phyloP scores from a whole-genome alignment of 495 filamentous ascomycete species.

The Penicillium waksmanii region DNA sequence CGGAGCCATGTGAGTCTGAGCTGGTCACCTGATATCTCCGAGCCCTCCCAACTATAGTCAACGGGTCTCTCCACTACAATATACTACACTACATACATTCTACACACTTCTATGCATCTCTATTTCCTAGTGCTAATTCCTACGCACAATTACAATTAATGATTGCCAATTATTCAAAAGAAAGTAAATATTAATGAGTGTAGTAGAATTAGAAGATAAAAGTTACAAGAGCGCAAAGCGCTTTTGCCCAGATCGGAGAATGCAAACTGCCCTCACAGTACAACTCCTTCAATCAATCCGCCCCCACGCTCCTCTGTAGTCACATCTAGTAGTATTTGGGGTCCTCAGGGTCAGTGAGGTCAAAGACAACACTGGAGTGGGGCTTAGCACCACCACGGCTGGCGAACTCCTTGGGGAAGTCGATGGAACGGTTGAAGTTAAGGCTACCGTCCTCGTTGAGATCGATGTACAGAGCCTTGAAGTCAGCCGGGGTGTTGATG shows the following conservation, averaged over 20 bases:
- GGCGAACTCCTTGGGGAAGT: constrained; percentile 56
- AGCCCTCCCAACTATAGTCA: too few relatives aligned
- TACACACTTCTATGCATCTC: too few relatives aligned
- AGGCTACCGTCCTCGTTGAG: constrained; percentile 57
- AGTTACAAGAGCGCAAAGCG: not conserved
- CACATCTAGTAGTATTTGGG: constrained; percentile 42
- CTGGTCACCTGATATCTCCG: too few relatives aligned
- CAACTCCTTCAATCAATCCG: constrained; percentile 1
- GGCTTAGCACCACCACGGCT: constrained; percentile 62
- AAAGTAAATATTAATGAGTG: constrained; percentile 7
- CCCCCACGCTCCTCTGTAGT: not conserved
- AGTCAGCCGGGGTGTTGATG: constrained; percentile 66
- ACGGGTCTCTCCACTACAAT: too few relatives aligned
- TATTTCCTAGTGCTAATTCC: too few relatives aligned
- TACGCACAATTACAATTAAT: not conserved
- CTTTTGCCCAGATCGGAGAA: not conserved
- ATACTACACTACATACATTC: too few relatives aligned
- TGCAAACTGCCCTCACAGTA: constrained; percentile 1
- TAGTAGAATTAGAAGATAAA: constrained; percentile 5
- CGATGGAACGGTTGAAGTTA: constrained; percentile 60
- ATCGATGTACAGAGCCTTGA: constrained; percentile 65
- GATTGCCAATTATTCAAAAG: not conserved
- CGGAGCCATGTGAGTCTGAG: too few relatives aligned
- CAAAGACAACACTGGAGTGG: constrained; percentile 62
- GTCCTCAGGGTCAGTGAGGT: constrained; percentile 56